Evolutionary conservation across 208 protist species (phyloP).

Genomic region (Leishmania tropica): DNA sequence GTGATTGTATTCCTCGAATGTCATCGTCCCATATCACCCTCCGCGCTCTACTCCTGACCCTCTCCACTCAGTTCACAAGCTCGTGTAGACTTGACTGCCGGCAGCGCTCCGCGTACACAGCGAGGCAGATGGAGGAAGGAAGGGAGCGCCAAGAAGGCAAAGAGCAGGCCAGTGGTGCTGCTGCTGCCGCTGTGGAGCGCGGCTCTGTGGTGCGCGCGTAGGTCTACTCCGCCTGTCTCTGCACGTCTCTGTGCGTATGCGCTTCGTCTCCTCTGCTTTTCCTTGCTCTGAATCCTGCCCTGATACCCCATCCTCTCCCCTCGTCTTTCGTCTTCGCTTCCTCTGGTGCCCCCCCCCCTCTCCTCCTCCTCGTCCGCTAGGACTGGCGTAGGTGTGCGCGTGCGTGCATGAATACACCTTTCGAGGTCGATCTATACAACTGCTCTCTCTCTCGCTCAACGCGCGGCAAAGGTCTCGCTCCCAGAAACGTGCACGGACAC

Average conservation of each 20-base stretch:
- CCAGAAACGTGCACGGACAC: neutral
- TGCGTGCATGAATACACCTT: neutral
- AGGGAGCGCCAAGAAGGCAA: neutral
- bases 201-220: neutral
- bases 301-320: neutral
- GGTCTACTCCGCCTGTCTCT: neutral
- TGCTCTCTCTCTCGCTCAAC: neutral
- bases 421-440: neutral
- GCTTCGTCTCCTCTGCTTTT: neutral
- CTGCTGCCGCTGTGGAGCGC: neutral
- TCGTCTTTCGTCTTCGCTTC: neutral
- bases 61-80: neutral
- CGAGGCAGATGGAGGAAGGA: neutral
- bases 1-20: neutral
- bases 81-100: neutral
- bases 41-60: neutral
- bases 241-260: neutral
- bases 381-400: neutral
- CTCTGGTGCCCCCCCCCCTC: neutral
- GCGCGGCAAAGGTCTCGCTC: neutral
- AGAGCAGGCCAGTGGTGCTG: neutral
- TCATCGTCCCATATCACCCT: neutral
- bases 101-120: neutral
- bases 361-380: neutral
- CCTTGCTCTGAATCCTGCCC: neutral